Evolutionary conservation across 345 rosid species (phyloP), one percentile per base, ranked within the genome.

Genomic region (Ceriops decandra): DNA sequence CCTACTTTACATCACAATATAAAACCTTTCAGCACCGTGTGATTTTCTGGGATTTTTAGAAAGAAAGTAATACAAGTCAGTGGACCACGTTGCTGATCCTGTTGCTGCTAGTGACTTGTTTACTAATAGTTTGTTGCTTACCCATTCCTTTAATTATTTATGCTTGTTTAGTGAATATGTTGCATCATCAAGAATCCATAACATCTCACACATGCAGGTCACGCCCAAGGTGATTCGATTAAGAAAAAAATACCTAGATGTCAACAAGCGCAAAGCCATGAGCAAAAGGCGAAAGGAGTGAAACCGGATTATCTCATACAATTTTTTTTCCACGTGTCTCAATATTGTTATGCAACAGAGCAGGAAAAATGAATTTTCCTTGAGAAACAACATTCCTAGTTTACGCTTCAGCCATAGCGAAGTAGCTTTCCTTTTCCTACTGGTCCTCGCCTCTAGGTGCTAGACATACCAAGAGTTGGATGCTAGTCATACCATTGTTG

Each of bases 171-270:
- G 8, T 22, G 47, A 42, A 42, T 54, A 24, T 22, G 5, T 54
- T 54, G 59, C 17, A 15, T 0, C 28, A 54, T 7, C 58, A 54
- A n/a, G 10, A n/a, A 42, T 26, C 22, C 15, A 2, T 54, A 27
- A 3, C 24, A 21, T 56, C 7, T 24, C 16, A 24, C 30, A 10
- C 19, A 32, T 72, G 83, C 80, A 91, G 99, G 99, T 95, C 38
- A 91, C 99, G 6, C 98, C 99, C 0, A 95, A 95, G 83, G 80
- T 84, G 15, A 90, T 95, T 68, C 79, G 99, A 57, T 68, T 95
- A 54, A 87, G 98, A 77, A 95, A 95, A 82, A 85, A 84, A 80
- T 87, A 85, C 80, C 74, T 91, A 63, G 99, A 95, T 7, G 99
- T 91, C 49, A 95, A 82, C 85, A 91, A 91, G 80, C 93, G 97